phyloP scores from a whole-genome alignment of 768 basidiomycete genomes.

The Hydnum rufescens region DNA sequence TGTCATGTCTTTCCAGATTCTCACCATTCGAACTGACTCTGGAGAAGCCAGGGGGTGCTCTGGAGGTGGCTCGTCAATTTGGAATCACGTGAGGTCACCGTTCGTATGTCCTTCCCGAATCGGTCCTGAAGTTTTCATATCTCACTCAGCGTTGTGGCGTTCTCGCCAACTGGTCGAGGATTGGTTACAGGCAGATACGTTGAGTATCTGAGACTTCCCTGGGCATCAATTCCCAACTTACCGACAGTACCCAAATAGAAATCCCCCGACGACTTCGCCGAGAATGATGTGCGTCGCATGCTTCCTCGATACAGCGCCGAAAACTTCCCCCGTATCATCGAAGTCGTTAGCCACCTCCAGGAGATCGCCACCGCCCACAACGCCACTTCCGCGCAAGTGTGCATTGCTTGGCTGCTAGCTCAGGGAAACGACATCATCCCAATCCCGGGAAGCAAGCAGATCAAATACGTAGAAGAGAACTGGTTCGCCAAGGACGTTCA shows the following conservation, averaged over 20 bases:
- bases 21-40: slow-evolving; percentile 12
- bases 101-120: neutral
- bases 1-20: neutral
- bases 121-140: neutral
- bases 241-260: too few species aligned
- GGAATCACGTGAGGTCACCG: slow-evolving; percentile 19
- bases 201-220: too few species aligned
- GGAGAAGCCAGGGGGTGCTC: neutral
- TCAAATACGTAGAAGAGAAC: slow-evolving; percentile 3
- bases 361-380: slow-evolving; percentile 9
- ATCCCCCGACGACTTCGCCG: slow-evolving; percentile 4
- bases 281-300: slow-evolving; percentile 6
- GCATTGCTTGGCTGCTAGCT: slow-evolving; percentile 14
- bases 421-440: slow-evolving; percentile 12
- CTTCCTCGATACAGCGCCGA: slow-evolving; percentile 5
- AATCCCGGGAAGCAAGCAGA: slow-evolving; percentile 12
- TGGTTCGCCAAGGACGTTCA: too few species aligned
- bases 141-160: slow-evolving; percentile 24
- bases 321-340: slow-evolving; percentile 11
- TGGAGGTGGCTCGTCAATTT: slow-evolving; percentile 15
- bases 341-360: slow-evolving; percentile 10
- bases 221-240: too few species aligned
- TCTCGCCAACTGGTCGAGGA: slow-evolving; percentile 33
- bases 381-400: slow-evolving; percentile 12
- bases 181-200: slow-evolving; percentile 28